phyloP scores from a whole-genome alignment of 2,329 filamentous ascomycete species.

The Cordyceps militaris region DNA sequence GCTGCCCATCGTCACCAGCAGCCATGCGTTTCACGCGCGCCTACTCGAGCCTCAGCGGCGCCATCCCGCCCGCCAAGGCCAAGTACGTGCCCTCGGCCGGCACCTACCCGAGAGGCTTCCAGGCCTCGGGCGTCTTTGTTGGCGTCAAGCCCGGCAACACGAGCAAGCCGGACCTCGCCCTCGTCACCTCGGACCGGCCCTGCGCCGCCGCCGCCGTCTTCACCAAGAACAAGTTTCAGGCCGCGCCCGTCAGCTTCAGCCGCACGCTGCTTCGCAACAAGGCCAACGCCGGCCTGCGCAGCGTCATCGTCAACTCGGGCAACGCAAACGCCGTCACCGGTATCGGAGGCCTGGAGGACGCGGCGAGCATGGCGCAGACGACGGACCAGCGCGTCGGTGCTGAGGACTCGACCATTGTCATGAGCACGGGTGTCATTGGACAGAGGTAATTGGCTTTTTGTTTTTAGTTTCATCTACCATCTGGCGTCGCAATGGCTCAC shows the following conservation, averaged over 20 bases:
- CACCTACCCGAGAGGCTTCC: constrained; percentile 85
- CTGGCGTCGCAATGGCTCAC: constrained; percentile 9
- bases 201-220: constrained; percentile 89
- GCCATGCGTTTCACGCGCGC: constrained; percentile 29
- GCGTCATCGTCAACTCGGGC: constrained; percentile 88
- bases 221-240: constrained; percentile 97
- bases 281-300: constrained; percentile 63
- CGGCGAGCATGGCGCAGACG: constrained; percentile 69
- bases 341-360: constrained; percentile 81
- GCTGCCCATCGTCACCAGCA: constrained; percentile 14
- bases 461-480: no score
- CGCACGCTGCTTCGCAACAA: constrained; percentile 61
- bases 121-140: constrained; percentile 78
- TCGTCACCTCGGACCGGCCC: constrained; percentile 78
- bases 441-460: no score
- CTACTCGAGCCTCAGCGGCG: constrained; percentile 24
- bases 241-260: constrained; percentile 86
- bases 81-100: constrained; percentile 84
- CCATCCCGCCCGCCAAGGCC: constrained; percentile 70
- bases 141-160: constrained; percentile 93
- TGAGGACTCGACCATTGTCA: constrained; percentile 68
- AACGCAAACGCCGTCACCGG: constrained; percentile 97
- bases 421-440: constrained; percentile 98
- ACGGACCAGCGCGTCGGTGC: constrained; percentile 58
- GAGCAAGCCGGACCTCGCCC: constrained; percentile 80